These are phyloP conservation scores for Leccinum incarnatum DNA, from an alignment of 768 basidiomycete species.

Conservation along the genomic window DNA sequence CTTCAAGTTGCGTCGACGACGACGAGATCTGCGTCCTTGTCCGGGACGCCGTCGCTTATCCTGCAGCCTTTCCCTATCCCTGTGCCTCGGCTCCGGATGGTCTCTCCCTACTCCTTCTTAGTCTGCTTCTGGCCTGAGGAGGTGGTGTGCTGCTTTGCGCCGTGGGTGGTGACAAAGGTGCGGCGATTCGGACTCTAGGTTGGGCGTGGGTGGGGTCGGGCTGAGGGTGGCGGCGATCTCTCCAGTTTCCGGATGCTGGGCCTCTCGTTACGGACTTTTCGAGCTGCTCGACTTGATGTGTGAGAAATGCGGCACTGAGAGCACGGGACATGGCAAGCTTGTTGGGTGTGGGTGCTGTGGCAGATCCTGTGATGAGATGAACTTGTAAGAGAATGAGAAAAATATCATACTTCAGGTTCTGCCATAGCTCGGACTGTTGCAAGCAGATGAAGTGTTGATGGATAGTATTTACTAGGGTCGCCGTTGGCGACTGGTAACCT, in stretches of 20 bases:
- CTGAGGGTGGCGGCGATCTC: conserved; percentile 43
- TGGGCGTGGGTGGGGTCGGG: conserved; percentile 14
- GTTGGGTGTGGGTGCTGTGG: conserved; percentile 37
- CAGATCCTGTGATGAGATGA: conserved; percentile 8
- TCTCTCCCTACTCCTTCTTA: conserved; percentile 28
- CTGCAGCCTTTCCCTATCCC: conserved; percentile 21
- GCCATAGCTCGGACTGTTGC: too few species aligned
- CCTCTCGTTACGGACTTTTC: conserved; percentile 68
- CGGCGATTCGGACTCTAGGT: conserved; percentile 21
- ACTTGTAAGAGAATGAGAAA: too few species aligned
- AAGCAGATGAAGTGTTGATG: too few species aligned
- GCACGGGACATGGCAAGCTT: conserved; percentile 84
- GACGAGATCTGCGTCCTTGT: conserved; percentile 71
- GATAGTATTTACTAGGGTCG: too few species aligned
- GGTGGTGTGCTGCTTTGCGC: conserved; percentile 23
- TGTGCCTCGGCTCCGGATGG: conserved; percentile 15
- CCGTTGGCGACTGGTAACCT: too few species aligned
- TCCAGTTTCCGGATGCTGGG: conserved; percentile 60
- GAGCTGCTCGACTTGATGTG: conserved; percentile 84
- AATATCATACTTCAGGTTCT: too few species aligned
- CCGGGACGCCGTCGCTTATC: conserved; percentile 26
- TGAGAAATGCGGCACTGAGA: conserved; percentile 82
- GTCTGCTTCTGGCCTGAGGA: conserved; percentile 17
- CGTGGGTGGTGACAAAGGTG: conserved; percentile 5
- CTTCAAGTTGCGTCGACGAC: conserved; percentile 83